These are phyloP conservation scores for Leavenworthia alabamica DNA, from an alignment of 345 rosid species.

Conservation along the genomic window DNA sequence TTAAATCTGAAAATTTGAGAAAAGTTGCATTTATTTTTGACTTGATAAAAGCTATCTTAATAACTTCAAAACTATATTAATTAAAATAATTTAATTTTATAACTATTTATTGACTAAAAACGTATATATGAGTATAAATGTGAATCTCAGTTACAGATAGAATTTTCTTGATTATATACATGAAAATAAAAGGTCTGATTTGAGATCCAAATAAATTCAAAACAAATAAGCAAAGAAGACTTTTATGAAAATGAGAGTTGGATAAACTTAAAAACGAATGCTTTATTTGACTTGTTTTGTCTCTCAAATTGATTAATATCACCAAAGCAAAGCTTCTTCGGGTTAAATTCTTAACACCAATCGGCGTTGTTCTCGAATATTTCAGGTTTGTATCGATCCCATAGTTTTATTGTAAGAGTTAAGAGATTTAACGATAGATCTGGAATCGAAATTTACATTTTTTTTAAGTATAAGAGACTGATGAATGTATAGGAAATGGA, in stretches of 20 bases:
- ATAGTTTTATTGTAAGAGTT: not conserved
- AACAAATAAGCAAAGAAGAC: not conserved
- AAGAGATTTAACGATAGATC: slow-evolving; percentile 16
- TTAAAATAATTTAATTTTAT: too few species aligned
- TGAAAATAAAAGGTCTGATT: not conserved
- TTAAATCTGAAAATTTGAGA: not conserved
- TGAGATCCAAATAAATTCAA: not conserved
- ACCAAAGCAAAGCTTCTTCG: slow-evolving; percentile 8
- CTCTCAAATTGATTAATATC: slow-evolving; percentile 1
- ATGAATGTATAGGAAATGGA: not conserved
- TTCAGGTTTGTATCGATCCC: slow-evolving; percentile 19
- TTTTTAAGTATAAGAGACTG: not conserved
- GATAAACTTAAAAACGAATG: not conserved
- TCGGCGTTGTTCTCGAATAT: not conserved
- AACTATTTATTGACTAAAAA: not conserved
- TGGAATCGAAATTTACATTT: not conserved
- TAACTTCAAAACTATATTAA: too few species aligned
- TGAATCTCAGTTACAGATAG: not conserved
- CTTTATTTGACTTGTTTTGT: slow-evolving; percentile 7
- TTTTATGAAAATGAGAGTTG: not conserved
- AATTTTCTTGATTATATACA: too few species aligned
- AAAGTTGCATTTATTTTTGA: not conserved
- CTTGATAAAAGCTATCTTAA: not conserved
- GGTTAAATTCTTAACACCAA: slow-evolving; percentile 5
- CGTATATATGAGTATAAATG: not conserved